phyloP scores from a whole-genome alignment of 176 grass and related monocot genomes.

The Aegilops longissima region DNA sequence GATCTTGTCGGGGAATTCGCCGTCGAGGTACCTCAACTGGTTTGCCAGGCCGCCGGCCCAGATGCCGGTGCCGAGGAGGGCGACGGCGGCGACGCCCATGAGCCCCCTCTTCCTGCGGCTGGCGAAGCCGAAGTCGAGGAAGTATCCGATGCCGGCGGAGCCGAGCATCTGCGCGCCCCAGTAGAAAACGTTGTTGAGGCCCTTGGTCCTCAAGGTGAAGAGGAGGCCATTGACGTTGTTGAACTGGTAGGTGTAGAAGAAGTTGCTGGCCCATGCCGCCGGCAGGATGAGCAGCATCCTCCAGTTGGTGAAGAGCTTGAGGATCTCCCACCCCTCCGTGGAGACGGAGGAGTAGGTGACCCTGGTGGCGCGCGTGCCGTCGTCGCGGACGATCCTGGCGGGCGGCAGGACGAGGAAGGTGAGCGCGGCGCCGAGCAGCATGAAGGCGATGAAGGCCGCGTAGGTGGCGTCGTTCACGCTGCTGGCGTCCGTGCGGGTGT shows the following conservation, averaged over 20 bases:
- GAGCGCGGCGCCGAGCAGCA: conserved; percentile 58
- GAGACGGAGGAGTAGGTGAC: conserved; percentile 46
- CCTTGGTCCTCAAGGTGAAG: conserved; percentile 78
- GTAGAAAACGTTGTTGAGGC: conserved; percentile 94
- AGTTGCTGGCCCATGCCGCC: conserved; percentile 87
- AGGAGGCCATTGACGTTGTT: conserved; percentile 85
- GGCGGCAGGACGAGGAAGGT: conserved; percentile 56
- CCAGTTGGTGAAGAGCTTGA: conserved; percentile 74
- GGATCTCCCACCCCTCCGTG: conserved; percentile 56
- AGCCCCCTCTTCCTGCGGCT: conserved; percentile 57
- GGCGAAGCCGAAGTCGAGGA: conserved; percentile 83
- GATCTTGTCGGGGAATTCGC: neutral
- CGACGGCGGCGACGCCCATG: conserved; percentile 45
- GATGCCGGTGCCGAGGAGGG: conserved; percentile 61
- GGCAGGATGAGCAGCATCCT: conserved; percentile 86
- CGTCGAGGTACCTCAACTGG: conserved; percentile 48
- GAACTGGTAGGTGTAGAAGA: conserved; percentile 99
- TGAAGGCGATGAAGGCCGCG: conserved; percentile 82
- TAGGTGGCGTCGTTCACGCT: conserved; percentile 81
- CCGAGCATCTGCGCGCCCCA: conserved; percentile 97
- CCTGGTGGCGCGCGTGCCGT: conserved; percentile 55
- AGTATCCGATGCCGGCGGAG: conserved; percentile 60
- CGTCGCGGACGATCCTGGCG: conserved; percentile 61
- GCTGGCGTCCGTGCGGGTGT: conserved; percentile 13
- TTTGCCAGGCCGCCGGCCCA: conserved; percentile 78